Evolutionary conservation across 1,139 yeast genomes (phyloP).

Genomic region (Suhomyces wounanorum): DNA sequence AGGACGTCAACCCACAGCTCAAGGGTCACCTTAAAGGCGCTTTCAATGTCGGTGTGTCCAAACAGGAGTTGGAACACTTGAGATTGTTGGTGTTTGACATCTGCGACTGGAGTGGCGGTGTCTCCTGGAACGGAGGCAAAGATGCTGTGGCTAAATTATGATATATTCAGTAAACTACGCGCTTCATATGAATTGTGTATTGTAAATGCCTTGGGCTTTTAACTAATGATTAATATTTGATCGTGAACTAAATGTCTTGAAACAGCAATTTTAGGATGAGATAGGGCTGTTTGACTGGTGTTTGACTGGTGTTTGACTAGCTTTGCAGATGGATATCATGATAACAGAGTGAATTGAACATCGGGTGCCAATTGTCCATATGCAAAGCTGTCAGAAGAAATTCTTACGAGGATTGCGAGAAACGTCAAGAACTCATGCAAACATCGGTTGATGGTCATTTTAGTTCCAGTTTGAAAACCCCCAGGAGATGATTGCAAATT

Average conservation of each 20-base stretch:
- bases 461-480: not conserved
- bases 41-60: conserved; percentile 70
- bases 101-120: conserved; percentile 73
- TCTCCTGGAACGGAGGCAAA: conserved; percentile 54
- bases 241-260: not conserved
- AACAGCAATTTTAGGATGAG: not conserved
- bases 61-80: conserved; percentile 61
- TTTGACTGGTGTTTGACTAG: no score
- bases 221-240: not conserved
- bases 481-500: not conserved
- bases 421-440: no score
- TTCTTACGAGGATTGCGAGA: no score
- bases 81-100: conserved; percentile 66
- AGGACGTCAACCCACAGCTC: conserved; percentile 91
- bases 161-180: conserved; percentile 1
- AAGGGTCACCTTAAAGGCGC: conserved; percentile 92
- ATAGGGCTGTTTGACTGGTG: no score
- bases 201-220: not conserved
- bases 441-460: not conserved
- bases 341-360: no score
- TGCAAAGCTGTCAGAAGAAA: no score
- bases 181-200: not conserved
- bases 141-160: conserved; percentile 59
- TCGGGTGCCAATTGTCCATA: not conserved
- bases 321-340: no score